Base-by-base conservation (phyloP, 2,329 filamentous ascomycete genomes). In the Dactylellina sp. region DNA sequence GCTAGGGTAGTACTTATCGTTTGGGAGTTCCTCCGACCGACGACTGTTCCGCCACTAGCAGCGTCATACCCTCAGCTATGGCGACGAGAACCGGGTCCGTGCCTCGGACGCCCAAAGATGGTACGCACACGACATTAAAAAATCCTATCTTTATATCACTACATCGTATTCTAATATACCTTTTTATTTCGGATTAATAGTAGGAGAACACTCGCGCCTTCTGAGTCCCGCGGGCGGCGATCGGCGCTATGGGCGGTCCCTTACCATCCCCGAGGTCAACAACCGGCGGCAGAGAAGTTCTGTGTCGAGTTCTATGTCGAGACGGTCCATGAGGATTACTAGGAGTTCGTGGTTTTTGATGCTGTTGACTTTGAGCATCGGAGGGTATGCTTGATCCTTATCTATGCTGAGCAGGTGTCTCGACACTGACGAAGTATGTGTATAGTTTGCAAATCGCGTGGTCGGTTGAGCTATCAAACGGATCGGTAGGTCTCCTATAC, bases 381-480 rank as follows among this genome's bases (percentile, higher is more conserved):
- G 92, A 72, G 94, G 87, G 83, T 85, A 78, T 80, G 83, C 81
- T 25, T n/a, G n/a, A n/a, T n/a, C n/a, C n/a, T n/a, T 22, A 32
- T 57, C 24, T n/a, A n/a, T n/a, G n/a, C n/a, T n/a, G n/a, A n/a
- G n/a, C n/a, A 57, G 71, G 35, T 68, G 59, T 9, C 39, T 47
- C 18, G 32, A 76, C 47, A 28, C 16, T 24, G 6, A 47, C 16
- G 44, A 6, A n/a, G 22, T 37, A 35, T 20, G 42, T 62, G n/a
- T 32, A 59, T 76, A 86, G 92, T 22, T 84, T 98, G 75, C 94
- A 98, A 82, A 91, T 98, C 77, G 93, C 94, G 25, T 98, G 94
- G 94, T 93, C 93, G 0, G 93, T 97, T 44, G 94, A 98, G 81
- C 85, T 97, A 44, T 96, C 93, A 61, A 94, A 96, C 83, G 93